Conservation (phyloP, 352 stramenopile species). For the Phytophthora citricola region DNA sequence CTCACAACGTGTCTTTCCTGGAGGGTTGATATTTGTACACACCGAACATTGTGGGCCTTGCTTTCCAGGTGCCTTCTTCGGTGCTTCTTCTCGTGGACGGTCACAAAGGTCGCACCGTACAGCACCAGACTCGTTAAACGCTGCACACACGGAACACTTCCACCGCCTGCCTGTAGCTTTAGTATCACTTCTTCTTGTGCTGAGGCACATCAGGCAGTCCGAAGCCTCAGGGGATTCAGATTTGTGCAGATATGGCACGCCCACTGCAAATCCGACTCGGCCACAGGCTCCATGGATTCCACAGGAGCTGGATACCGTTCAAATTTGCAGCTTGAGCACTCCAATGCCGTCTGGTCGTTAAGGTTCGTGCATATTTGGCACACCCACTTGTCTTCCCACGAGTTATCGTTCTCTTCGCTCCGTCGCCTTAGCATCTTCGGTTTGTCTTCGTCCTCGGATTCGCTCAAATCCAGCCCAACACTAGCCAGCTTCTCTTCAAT, state of each 20-base stretch:
- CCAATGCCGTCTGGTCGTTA: conserved; percentile 25
- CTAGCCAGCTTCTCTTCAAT: conserved; percentile 54
- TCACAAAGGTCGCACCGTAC: conserved; percentile 39
- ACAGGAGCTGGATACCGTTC: conserved; percentile 15
- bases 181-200: conserved; percentile 3
- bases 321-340: conserved; percentile 29
- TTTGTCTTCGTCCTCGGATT: conserved; percentile 52
- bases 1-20: conserved; percentile 44
- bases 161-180: conserved; percentile 10
- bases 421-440: conserved; percentile 11
- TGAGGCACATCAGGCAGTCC: conserved; percentile 33
- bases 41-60: conserved; percentile 46
- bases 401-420: conserved; percentile 8
- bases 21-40: conserved; percentile 66
- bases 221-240: conserved; percentile 27
- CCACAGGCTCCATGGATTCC: neutral
- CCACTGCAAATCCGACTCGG: conserved; percentile 25
- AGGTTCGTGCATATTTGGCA: conserved; percentile 40
- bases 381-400: conserved; percentile 35
- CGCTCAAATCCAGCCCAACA: conserved; percentile 58
- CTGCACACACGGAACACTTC: conserved; percentile 34
- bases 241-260: conserved; percentile 39
- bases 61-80: conserved; percentile 11
- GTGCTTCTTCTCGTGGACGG: conserved; percentile 9
- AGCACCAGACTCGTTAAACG: conserved; percentile 17